phyloP scores from a whole-genome alignment of 345 rosid species.

The Hibiscus tridactylites region DNA sequence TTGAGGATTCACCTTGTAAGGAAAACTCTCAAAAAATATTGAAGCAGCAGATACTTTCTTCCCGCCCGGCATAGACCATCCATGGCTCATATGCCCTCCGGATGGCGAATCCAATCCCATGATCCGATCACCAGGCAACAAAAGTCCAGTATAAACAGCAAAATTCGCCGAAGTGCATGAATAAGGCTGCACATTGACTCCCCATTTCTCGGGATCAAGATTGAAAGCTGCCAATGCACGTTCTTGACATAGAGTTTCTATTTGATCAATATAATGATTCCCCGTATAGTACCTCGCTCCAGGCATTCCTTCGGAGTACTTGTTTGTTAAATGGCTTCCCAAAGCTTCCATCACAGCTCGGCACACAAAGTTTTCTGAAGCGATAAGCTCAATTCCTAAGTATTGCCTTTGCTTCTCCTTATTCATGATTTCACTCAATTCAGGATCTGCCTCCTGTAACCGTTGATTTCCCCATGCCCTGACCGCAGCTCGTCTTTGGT shows the following conservation, averaged over 20 bases:
- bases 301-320: slow-evolving; percentile 89
- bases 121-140: slow-evolving; percentile 78
- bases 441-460: slow-evolving; percentile 58
- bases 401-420: slow-evolving; percentile 74
- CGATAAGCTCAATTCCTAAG: slow-evolving; percentile 70
- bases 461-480: slow-evolving; percentile 71
- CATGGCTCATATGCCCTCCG: slow-evolving; percentile 93
- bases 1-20: slow-evolving; percentile 83
- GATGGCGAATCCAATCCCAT: slow-evolving; percentile 98
- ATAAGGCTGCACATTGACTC: slow-evolving; percentile 93
- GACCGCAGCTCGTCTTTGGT: slow-evolving; percentile 47
- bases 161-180: slow-evolving; percentile 94
- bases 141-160: slow-evolving; percentile 78
- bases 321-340: slow-evolving; percentile 84
- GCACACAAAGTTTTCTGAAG: slow-evolving; percentile 88
- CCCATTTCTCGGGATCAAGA: slow-evolving; percentile 79
- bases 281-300: slow-evolving; percentile 86
- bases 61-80: slow-evolving; percentile 74
- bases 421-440: slow-evolving; percentile 65
- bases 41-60: slow-evolving; percentile 89
- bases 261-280: slow-evolving; percentile 74
- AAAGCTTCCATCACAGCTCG: slow-evolving; percentile 84
- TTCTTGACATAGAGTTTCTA: slow-evolving; percentile 60
- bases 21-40: slow-evolving; percentile 77
- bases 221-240: slow-evolving; percentile 75